Evolutionary conservation across 139 green algal genomes (phyloP), one percentile per base, ranked within the genome.

Genomic region (Chlamydomonas sp.): DNA sequence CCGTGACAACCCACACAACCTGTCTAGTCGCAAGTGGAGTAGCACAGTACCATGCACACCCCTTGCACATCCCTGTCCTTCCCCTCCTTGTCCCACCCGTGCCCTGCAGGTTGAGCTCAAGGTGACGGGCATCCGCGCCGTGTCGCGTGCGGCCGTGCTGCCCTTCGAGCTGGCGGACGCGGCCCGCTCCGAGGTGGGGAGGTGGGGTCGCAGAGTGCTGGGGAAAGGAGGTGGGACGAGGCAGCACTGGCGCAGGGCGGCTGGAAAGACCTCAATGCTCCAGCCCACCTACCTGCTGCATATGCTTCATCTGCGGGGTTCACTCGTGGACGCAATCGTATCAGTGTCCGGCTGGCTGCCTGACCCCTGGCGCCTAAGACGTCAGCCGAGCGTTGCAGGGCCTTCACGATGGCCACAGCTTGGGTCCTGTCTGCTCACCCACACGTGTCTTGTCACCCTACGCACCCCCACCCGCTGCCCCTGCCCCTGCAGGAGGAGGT

Each of bases 121-220:
- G 18, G 95, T 97, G 67, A 93, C 74, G 0, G 77, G 49, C 63
- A 90, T 92, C 57, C 83, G 75, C 63, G 87, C 85, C 49, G 85
- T 95, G 80, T 95, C 90, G 87, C 92, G 96, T 8, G 93, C 97
- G 2, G 93, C 91, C 12, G 59, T 90, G 16, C 94, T 98, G 85
- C 96, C 97, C 14, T 98, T 99, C 90, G 96, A 98, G 85, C 68
- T 98, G 12, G 89, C 89, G 16, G 96, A 98, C 83, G 97, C 96
- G 3, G 89, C 93, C 3, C 90, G 94, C 71, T 91, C 91, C 6
- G 92, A 96, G 90, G 94, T 93, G 79, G 5, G 3, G 57, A 15
- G 18, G 73, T 83, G 84, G 12, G 59, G 57, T 60, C 20, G 15
- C 74, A 31, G 77, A 59, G 60, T 58, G 77, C 15, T 9, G 71